Evolutionary conservation across 345 rosid genomes (phyloP).

Genomic region (Microthlaspi erraticum): DNA sequence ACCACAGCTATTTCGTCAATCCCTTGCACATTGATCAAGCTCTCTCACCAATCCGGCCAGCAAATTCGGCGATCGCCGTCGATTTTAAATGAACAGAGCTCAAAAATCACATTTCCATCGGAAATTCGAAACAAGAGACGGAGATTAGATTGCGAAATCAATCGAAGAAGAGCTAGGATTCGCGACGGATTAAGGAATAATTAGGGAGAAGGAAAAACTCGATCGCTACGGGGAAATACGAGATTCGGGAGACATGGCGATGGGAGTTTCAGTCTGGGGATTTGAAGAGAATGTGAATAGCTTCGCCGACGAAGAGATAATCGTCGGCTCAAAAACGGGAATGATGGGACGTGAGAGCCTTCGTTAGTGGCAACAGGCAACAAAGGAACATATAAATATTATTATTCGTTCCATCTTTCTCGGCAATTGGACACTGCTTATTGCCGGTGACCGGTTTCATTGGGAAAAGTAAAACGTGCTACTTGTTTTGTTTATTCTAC

Average conservation of each 20-base stretch:
- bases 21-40: conserved; percentile 34
- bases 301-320: conserved; percentile 36
- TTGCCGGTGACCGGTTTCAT: conserved; percentile 36
- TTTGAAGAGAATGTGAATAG: conserved; percentile 22
- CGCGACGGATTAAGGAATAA: conserved; percentile 6
- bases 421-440: conserved; percentile 38
- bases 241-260: conserved; percentile 29
- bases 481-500: conserved; percentile 13
- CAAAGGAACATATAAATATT: conserved; percentile 46
- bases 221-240: conserved; percentile 21
- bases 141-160: conserved; percentile 26
- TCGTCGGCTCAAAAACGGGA: conserved; percentile 32
- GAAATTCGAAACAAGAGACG: neutral
- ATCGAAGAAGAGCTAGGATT: neutral
- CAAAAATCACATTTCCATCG: conserved; percentile 25
- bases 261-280: conserved; percentile 10
- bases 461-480: conserved; percentile 25
- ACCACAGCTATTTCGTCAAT: conserved; percentile 7
- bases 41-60: conserved; percentile 29
- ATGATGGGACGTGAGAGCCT: conserved; percentile 49
- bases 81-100: conserved; percentile 25
- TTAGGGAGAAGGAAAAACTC: neutral
- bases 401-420: conserved; percentile 47
- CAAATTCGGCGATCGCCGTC: conserved; percentile 36
- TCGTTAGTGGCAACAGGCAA: conserved; percentile 47